These are phyloP conservation scores for Ligustrum vulgare DNA, from an alignment of 257 asterid genomes.

Conservation along the genomic window DNA sequence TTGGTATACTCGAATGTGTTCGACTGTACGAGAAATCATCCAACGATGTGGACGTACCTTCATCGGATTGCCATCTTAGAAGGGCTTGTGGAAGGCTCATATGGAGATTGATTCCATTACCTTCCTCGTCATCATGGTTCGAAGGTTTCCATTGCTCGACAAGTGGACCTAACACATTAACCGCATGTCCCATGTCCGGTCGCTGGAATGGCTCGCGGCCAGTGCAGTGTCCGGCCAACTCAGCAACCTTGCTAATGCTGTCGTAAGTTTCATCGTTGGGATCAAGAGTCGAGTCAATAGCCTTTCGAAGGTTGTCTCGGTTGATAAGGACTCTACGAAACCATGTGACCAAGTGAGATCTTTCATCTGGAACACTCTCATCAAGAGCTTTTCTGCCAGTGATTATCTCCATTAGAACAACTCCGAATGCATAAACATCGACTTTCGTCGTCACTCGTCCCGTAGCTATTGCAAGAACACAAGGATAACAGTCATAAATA, in stretches of 20 bases:
- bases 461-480: constrained; percentile 54
- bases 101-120: constrained; percentile 62
- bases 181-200: constrained; percentile 98
- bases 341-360: constrained; percentile 91
- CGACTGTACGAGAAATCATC: constrained; percentile 63
- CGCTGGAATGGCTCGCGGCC: constrained; percentile 90
- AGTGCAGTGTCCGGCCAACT: constrained; percentile 90
- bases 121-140: constrained; percentile 57
- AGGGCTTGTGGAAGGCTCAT: constrained; percentile 92
- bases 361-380: constrained; percentile 78
- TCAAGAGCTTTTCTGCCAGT: constrained; percentile 86
- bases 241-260: constrained; percentile 81
- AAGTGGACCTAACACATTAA: constrained; percentile 81
- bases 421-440: constrained; percentile 94
- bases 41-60: constrained; percentile 90
- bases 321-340: constrained; percentile 80
- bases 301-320: constrained; percentile 69
- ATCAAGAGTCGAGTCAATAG: constrained; percentile 66
- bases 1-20: constrained; percentile 77
- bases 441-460: constrained; percentile 95
- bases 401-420: constrained; percentile 85
- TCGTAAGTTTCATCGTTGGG: constrained; percentile 78
- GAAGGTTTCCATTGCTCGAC: constrained; percentile 92
- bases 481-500: not conserved
- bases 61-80: constrained; percentile 89